Evolutionary conservation across 768 basidiomycete species (phyloP).

Genomic region (Russula vinacea): DNA sequence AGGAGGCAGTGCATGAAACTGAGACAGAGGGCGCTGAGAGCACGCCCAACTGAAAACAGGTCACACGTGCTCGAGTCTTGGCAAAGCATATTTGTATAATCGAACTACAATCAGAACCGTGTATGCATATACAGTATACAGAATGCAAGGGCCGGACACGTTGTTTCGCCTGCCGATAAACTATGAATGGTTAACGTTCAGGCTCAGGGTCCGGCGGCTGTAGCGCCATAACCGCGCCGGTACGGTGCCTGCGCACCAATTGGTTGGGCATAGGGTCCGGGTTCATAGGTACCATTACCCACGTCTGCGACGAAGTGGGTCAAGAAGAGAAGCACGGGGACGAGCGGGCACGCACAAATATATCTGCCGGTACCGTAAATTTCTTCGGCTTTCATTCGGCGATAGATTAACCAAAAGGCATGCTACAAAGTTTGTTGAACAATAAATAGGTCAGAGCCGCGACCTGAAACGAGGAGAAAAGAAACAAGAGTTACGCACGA

Average conservation of each 20-base stretch:
- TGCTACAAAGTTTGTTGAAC: constrained; percentile 43
- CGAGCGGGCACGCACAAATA: constrained; percentile 54
- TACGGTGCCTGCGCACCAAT: constrained; percentile 12
- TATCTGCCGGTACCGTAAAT: constrained; percentile 74
- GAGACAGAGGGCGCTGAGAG: not conserved
- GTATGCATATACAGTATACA: not conserved
- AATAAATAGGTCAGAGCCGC: not conserved
- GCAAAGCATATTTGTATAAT: not conserved
- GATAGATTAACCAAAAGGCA: constrained; percentile 88
- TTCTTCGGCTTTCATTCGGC: constrained; percentile 85
- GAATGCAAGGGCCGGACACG: not conserved
- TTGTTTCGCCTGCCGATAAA: not conserved
- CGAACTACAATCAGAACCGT: not conserved
- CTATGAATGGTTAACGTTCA: not conserved
- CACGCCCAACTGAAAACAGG: not conserved
- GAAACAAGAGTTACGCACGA: constrained; percentile 39
- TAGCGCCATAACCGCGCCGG: constrained; percentile 19
- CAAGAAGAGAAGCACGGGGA: not conserved
- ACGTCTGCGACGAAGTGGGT: constrained; percentile 31
- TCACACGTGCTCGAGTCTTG: no score
- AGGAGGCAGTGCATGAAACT: not conserved
- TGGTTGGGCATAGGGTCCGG: not conserved
- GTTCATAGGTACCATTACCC: constrained; percentile 34
- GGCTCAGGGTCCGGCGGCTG: constrained; percentile 1
- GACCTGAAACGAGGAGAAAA: not conserved